Conservation (phyloP, 2,329 filamentous ascomycete genomes). For the Diaporthe batatas region DNA sequence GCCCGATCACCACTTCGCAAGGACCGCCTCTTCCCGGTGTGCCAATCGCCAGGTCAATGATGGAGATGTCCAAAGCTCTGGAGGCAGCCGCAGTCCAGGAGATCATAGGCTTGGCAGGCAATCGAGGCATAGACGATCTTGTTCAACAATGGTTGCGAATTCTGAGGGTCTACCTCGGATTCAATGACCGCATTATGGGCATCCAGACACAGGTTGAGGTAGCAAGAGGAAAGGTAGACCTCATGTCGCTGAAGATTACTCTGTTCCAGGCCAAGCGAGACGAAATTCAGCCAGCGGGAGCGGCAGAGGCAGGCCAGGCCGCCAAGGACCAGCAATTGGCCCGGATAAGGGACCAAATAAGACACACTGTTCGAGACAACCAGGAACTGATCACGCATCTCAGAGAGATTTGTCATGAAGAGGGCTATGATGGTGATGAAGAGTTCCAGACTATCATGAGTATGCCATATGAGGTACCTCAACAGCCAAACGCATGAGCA, state of each 20-base stretch:
- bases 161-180: not conserved
- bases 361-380: not conserved
- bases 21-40: not conserved
- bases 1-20: not conserved
- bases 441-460: not conserved
- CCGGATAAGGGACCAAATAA: not conserved
- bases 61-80: not conserved
- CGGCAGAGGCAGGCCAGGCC: not conserved
- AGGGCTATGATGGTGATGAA: not conserved
- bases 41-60: not conserved
- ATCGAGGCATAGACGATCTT: not conserved
- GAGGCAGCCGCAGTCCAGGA: not conserved
- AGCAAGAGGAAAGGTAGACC: not conserved
- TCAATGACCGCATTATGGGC: not conserved
- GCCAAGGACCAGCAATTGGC: not conserved
- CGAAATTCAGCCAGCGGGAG: not conserved
- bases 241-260: not conserved
- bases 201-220: not conserved
- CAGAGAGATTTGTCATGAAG: not conserved
- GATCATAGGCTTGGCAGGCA: not conserved
- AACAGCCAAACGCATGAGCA: not conserved
- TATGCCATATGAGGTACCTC: no score
- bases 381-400: not conserved
- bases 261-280: constrained; percentile 2
- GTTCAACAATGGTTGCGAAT: not conserved